Conservation (phyloP, 2,329 filamentous ascomycete genomes). For the Thyridium curvatum region DNA sequence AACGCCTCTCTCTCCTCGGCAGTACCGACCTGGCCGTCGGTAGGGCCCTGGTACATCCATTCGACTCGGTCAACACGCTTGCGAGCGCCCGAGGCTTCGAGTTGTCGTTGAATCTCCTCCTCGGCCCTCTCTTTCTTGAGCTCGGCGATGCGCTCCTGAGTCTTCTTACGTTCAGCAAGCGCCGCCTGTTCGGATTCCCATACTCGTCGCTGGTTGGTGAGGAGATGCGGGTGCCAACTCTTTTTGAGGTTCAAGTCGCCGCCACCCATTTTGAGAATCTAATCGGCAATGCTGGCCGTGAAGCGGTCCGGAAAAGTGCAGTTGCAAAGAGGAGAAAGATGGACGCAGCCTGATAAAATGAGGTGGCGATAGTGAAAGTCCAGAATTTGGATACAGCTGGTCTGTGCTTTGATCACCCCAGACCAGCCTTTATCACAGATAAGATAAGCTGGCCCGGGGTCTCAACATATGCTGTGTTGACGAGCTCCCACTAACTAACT, state of each 20-base stretch:
- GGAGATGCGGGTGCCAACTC: conserved; percentile 86
- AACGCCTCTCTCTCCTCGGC: conserved; percentile 92
- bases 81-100: conserved; percentile 80
- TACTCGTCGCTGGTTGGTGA: conserved; percentile 85
- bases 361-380: too few relatives aligned
- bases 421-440: too few relatives aligned
- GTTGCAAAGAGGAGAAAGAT: neutral
- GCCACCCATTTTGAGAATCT: conserved; percentile 62
- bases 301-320: neutral
- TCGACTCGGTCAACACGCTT: conserved; percentile 81
- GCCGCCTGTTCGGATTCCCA: conserved; percentile 91
- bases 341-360: neutral
- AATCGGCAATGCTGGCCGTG: conserved; percentile 10
- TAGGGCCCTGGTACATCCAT: conserved; percentile 96
- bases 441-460: too few relatives aligned
- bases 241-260: conserved; percentile 94
- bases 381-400: too few relatives aligned
- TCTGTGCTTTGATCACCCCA: too few relatives aligned
- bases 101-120: conserved; percentile 83
- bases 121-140: conserved; percentile 89
- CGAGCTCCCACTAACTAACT: too few relatives aligned
- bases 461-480: too few relatives aligned
- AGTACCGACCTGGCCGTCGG: conserved; percentile 66
- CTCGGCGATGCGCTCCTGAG: conserved; percentile 86
- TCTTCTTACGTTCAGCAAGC: conserved; percentile 89